Evolutionary conservation across 192 early-diverging fungal genomes (phyloP), one percentile per base, ranked within the genome.

Genomic region (Dimargaris xerosporica): DNA sequence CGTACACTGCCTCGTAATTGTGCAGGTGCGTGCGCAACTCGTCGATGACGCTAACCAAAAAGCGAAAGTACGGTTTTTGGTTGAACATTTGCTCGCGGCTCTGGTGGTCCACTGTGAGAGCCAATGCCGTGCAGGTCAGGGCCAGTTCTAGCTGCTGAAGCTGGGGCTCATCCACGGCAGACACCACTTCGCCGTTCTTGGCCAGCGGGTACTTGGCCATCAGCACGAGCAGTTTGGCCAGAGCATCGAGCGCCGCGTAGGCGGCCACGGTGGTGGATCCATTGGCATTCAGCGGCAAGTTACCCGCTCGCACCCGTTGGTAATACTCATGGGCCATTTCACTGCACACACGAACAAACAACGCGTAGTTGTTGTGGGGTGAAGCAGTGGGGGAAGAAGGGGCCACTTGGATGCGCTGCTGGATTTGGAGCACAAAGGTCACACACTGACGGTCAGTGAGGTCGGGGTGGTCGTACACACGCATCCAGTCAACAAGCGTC

Each of bases 201-300:
- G 69, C 82, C 5, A 72, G 80, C 67, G 83, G 82, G 62, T 88
- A 81, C 55, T 89, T 86, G 48, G 90, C 79, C 42, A 95, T 68
- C 16, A 86, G 76, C 6, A 97, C 84, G 19, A 93, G 83, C 28
- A 99, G 71, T 48, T 86, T 85, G 1, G 92, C 88, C 63, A 96
- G 90, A 6, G 96, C 94, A 68, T 99, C 94, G 3, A 95, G 85
- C 2, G 90, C 87, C 59, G 90, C 85, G 73, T 88, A 91, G 6
- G 80, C 75, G 0, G 75, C 66, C 9, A 71, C 65, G 15, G 78
- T 74, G 30, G 67, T 61, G 21, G 71, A 41, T 7, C 34, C 34
- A 39, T 39, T 39, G 34, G 7, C 34, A n/a, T 77, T 78, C 60
- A 72, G 72, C 30, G 46, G 42, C 15, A 44, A 15, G 7, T 42